Conservation (phyloP, 306 rosid species). For the Cicer yamashitae region DNA sequence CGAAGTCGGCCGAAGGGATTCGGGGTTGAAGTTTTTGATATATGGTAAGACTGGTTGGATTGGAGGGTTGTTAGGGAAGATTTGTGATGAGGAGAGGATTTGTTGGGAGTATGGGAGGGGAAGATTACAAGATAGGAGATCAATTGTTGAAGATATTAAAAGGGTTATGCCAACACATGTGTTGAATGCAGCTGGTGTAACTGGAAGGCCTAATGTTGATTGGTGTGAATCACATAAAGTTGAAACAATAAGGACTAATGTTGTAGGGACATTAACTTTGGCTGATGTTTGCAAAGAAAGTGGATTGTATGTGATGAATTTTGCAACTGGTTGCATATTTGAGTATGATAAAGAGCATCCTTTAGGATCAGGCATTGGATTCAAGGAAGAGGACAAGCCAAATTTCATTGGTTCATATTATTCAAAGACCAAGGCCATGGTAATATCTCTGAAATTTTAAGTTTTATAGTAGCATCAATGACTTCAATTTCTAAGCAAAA, state of each 20-base stretch:
- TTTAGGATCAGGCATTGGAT: slow-evolving; percentile 67
- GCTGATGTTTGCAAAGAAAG: slow-evolving; percentile 74
- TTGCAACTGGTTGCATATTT: slow-evolving; percentile 82
- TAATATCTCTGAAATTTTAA: slow-evolving; percentile 38
- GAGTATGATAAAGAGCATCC: slow-evolving; percentile 69
- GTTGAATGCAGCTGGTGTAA: slow-evolving; percentile 73
- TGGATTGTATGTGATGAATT: slow-evolving; percentile 63
- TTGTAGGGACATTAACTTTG: slow-evolving; percentile 62
- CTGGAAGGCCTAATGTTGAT: slow-evolving; percentile 83
- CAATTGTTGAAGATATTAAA: slow-evolving; percentile 62
- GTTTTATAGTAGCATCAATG: background rate
- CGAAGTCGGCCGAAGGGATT: slow-evolving; percentile 31
- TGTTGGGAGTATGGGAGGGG: slow-evolving; percentile 68
- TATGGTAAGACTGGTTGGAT: slow-evolving; percentile 83
- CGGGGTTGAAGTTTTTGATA: slow-evolving; percentile 62
- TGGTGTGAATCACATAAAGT: slow-evolving; percentile 77
- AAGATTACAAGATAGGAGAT: slow-evolving; percentile 63
- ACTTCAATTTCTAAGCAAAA: background rate
- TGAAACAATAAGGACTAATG: slow-evolving; percentile 71
- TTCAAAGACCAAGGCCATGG: slow-evolving; percentile 81
- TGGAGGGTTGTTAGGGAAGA: slow-evolving; percentile 68
- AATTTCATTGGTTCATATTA: slow-evolving; percentile 73
- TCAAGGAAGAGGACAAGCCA: slow-evolving; percentile 77
- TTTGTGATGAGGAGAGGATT: slow-evolving; percentile 62
- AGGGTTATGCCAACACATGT: slow-evolving; percentile 68